A percentile compares a stretch with the other conserved stretches of the same genome.
Conservation (phyloP, 495 filamentous ascomycete genomes). For the Hypoxylon trugodes region DNA sequence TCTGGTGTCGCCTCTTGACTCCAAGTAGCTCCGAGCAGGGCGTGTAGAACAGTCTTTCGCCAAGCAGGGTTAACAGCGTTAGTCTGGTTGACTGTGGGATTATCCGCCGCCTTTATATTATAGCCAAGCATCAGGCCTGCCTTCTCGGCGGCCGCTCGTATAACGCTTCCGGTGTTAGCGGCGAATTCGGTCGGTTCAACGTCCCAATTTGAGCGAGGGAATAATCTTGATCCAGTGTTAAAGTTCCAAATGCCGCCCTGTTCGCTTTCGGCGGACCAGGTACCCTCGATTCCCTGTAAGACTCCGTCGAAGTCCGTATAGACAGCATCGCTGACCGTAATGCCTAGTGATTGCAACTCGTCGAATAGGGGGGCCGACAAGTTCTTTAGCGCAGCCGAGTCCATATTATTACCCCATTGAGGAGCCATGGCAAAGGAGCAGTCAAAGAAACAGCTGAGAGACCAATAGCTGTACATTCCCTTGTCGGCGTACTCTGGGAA, state of each 20-base stretch:
- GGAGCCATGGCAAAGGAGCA: constrained; percentile 40
- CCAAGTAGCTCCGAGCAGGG: constrained; percentile 50
- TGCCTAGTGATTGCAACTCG: constrained; percentile 47
- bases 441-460: constrained; percentile 23
- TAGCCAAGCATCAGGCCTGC: constrained; percentile 52
- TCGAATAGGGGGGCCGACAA: constrained; percentile 51
- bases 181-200: constrained; percentile 39
- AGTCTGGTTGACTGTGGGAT: constrained; percentile 31
- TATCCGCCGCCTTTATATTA: constrained; percentile 49
- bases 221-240: constrained; percentile 46
- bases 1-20: constrained; percentile 30
- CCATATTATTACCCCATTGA: constrained; percentile 45
- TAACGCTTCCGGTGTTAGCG: constrained; percentile 43
- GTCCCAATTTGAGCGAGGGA: constrained; percentile 53
- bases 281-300: constrained; percentile 24
- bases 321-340: constrained; percentile 40
- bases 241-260: constrained; percentile 32
- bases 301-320: constrained; percentile 31
- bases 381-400: constrained; percentile 33
- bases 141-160: constrained; percentile 40
- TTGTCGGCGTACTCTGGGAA: constrained; percentile 54
- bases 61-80: constrained; percentile 48
- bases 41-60: constrained; percentile 47
- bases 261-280: constrained; percentile 29
- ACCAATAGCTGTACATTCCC: constrained; percentile 62